A percentile compares a stretch with the other conserved stretches of the same genome.
Conservation (phyloP, 2,329 filamentous ascomycete species). For the Cryphonectria carpinicola region DNA sequence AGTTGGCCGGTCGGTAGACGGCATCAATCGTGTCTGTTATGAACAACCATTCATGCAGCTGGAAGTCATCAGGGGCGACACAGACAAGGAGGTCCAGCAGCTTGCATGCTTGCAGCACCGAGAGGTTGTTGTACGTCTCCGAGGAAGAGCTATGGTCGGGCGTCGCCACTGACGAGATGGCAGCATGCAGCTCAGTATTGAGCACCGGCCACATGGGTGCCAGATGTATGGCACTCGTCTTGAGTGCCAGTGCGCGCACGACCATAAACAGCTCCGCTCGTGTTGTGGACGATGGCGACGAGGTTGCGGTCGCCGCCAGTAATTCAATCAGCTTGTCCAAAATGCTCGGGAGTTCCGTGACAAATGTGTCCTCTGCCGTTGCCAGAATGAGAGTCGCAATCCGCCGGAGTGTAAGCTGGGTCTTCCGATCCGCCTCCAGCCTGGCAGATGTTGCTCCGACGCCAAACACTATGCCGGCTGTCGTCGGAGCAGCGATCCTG, state of each 20-base stretch:
- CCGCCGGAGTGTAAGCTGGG: conserved; percentile 85
- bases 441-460: conserved; percentile 92
- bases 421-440: conserved; percentile 91
- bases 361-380: conserved; percentile 76
- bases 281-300: conserved; percentile 88
- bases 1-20: conserved; percentile 76
- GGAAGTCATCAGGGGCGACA: conserved; percentile 90
- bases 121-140: conserved; percentile 76
- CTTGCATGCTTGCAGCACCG: conserved; percentile 90
- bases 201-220: conserved; percentile 88
- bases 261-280: conserved; percentile 90
- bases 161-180: conserved; percentile 74
- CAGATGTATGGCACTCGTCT: conserved; percentile 77
- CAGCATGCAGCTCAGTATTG: conserved; percentile 81
- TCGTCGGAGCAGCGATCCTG: conserved; percentile 81
- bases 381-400: conserved; percentile 81
- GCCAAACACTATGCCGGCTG: conserved; percentile 97
- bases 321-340: conserved; percentile 87
- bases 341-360: conserved; percentile 72
- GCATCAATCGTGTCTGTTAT: conserved; percentile 96
- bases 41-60: conserved; percentile 97
- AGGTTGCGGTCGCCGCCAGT: conserved; percentile 79
- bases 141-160: conserved; percentile 64
- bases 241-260: conserved; percentile 78
- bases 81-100: conserved; percentile 87